phyloP scores from a whole-genome alignment of 2,329 filamentous ascomycete species.

The Aureobasidium sp. region DNA sequence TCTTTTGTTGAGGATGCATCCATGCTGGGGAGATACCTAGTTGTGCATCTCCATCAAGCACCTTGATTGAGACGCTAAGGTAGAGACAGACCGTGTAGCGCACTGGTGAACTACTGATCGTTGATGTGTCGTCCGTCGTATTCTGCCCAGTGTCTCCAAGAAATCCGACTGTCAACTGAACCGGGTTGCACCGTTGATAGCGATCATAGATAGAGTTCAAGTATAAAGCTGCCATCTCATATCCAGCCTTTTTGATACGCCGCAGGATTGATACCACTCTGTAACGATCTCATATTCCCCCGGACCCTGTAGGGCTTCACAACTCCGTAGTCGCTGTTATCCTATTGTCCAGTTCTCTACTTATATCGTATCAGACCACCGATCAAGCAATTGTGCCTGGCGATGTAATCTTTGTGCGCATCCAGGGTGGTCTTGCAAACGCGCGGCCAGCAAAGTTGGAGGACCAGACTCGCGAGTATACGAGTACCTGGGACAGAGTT shows the following conservation, averaged over 20 bases:
- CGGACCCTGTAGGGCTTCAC: not conserved
- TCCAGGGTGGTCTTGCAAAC: not conserved
- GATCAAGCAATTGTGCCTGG: not conserved
- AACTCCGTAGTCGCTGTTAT: not conserved
- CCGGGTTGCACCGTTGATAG: not conserved
- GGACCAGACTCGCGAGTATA: not conserved
- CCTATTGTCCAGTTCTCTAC: not conserved
- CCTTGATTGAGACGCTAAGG: too few relatives aligned
- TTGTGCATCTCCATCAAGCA: too few relatives aligned
- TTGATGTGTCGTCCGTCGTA: not conserved
- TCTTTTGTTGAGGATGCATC: not conserved
- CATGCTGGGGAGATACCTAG: too few relatives aligned
- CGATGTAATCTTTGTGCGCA: not conserved
- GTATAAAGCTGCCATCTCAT: not conserved
- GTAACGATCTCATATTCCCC: not conserved
- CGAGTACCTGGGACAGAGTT: constrained; percentile 5
- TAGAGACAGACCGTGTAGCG: not conserved
- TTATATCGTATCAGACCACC: not conserved
- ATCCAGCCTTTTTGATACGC: not conserved
- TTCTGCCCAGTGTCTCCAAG: not conserved
- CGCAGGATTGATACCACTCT: not conserved
- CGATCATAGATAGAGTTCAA: not conserved
- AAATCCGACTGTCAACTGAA: not conserved
- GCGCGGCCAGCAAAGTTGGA: not conserved
- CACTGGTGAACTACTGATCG: not conserved